Evolutionary conservation across 331 rosid genomes (phyloP).

Genomic region (Acacia concinna): DNA sequence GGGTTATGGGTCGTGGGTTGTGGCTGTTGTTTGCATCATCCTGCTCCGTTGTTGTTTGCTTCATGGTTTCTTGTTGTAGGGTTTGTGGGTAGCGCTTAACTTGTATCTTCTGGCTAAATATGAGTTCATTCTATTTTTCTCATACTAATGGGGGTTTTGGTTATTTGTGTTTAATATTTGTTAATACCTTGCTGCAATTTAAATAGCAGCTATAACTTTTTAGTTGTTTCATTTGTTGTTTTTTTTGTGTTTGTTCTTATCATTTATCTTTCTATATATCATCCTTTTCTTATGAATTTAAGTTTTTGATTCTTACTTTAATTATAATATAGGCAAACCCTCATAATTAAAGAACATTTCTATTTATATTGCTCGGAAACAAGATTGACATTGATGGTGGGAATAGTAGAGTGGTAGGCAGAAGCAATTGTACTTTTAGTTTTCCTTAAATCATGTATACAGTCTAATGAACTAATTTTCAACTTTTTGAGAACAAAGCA

Average conservation of each 20-base stretch:
- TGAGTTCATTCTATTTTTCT: no score
- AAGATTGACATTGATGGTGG: no score
- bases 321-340: constrained; percentile 69
- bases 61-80: no score
- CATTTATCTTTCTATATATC: not conserved
- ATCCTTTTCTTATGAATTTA: constrained; percentile 5
- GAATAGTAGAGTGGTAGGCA: no score
- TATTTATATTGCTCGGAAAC: constrained; percentile 76
- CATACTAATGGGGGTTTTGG: no score
- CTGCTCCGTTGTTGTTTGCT: no score
- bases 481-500: constrained; percentile 95
- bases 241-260: not conserved
- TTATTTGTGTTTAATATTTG: not conserved
- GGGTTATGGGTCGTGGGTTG: no score
- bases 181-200: not conserved
- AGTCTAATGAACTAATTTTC: constrained; percentile 40
- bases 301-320: constrained; percentile 9
- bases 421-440: no score
- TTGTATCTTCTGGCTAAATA: no score
- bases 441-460: constrained; percentile 1
- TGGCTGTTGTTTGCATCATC: no score
- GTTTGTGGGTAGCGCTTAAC: no score
- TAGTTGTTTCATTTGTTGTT: not conserved
- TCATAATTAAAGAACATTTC: constrained; percentile 66
- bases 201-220: not conserved